Evolutionary conservation across 2,329 filamentous ascomycete genomes (phyloP), one percentile per base, ranked within the genome.

Genomic region (Lomentospora prolificans): DNA sequence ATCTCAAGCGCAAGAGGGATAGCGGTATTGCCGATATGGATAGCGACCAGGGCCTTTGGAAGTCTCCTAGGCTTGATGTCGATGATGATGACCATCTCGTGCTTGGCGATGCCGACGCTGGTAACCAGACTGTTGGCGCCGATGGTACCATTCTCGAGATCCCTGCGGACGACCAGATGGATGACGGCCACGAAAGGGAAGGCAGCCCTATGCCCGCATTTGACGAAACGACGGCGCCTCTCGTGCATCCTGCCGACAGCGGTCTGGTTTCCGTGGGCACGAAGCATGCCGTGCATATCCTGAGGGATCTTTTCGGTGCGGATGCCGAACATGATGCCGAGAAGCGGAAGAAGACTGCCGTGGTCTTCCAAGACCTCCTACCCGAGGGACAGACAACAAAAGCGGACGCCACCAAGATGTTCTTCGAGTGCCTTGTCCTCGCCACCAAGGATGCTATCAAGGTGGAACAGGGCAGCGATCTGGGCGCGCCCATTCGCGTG

Each of bases 381-480:
- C 94, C 94, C 0, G 89, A 95, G 70, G 74, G 78, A 60, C 81
- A 80, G 58, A 92, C 92, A 0, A 90, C 81, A 61, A 89, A 89
- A 69, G 87, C 87, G 7, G 94, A 97, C 64, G 94, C 94, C 0
- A 99, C 94, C 46, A 96, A 96, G 78, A 96, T 99, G 90, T 99
- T 99, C 75, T 99, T 99, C 64, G 94, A 99, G 72, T 86, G 94
- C 55, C 78, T 99, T 24, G 94, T 99, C 3, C 79, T 99, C 50
- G 94, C 92, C 4, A 99, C 94, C 44, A 99, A 99, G 74, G 94
- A 99, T 67, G 94, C 94, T 27, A 88, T 99, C 72, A 96, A 96
- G 72, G 90, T 97, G 25, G 92, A 97, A 67, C 94, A 99, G 71
- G 80, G 81, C 51, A 76, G 85, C 59, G 80, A 78, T 36, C 80